A percentile compares a stretch with the other conserved stretches of the same genome.
These are phyloP conservation scores for Lentinula boryana DNA, from an alignment of 768 basidiomycete genomes.

Conservation along the genomic window DNA sequence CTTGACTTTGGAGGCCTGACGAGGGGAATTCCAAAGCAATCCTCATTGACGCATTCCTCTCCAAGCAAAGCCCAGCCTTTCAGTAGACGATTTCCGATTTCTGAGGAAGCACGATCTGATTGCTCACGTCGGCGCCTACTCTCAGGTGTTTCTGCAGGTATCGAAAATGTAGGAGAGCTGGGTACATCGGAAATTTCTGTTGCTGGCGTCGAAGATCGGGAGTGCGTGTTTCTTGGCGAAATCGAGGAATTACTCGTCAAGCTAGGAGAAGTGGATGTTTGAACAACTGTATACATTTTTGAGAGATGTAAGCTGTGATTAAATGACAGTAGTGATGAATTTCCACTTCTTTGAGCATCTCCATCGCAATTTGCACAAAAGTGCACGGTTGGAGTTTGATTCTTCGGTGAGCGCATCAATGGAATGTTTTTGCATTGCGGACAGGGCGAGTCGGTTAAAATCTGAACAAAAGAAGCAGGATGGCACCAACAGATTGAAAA, in stretches of 20 bases:
- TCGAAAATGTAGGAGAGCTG: conserved; percentile 59
- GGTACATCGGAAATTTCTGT: conserved; percentile 64
- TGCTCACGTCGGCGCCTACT: conserved; percentile 67
- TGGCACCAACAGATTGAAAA: not conserved
- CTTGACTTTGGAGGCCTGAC: conserved; percentile 66
- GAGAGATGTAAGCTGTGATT: not conserved
- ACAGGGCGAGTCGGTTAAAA: conserved; percentile 64
- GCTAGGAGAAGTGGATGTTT: conserved; percentile 16
- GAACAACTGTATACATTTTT: not conserved
- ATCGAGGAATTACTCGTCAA: conserved; percentile 39
- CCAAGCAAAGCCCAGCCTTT: conserved; percentile 86
- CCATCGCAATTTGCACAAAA: conserved; percentile 65
- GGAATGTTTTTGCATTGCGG: conserved; percentile 51
- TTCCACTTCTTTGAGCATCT: conserved; percentile 15
- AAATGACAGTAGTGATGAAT: not conserved
- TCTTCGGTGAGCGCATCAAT: conserved; percentile 64
- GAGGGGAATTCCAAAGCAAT: conserved; percentile 79
- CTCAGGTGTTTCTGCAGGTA: conserved; percentile 62
- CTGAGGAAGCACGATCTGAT: conserved; percentile 73
- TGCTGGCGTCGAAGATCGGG: conserved; percentile 69
- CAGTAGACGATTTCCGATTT: conserved; percentile 72
- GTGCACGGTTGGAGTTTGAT: conserved; percentile 33
- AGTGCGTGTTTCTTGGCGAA: conserved; percentile 31
- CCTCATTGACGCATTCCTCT: conserved; percentile 68
- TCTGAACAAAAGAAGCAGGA: conserved; percentile 24